These are phyloP conservation scores for Tolypocladium tropicale DNA, from an alignment of 2,329 filamentous ascomycete genomes.

Conservation along the genomic window DNA sequence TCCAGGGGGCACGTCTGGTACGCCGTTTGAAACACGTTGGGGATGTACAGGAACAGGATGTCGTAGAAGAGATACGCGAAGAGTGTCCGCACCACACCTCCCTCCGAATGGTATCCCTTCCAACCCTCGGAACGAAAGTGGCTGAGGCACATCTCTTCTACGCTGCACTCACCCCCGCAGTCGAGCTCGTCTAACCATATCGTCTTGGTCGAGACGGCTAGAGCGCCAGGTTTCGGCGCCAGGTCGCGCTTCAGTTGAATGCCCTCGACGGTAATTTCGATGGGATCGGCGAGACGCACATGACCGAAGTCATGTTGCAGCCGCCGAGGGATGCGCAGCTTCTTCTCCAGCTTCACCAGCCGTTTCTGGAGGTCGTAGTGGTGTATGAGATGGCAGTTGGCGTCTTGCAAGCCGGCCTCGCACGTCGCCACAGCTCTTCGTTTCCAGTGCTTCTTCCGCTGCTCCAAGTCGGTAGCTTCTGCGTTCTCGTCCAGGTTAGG, in stretches of 20 bases:
- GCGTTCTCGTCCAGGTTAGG: constrained; percentile 41
- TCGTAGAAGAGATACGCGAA: constrained; percentile 90
- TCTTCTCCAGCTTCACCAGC: constrained; percentile 80
- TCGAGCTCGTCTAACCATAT: constrained; percentile 76
- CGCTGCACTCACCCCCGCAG: constrained; percentile 63
- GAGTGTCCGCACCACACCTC: constrained; percentile 82
- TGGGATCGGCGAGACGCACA: constrained; percentile 64
- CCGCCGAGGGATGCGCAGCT: constrained; percentile 70
- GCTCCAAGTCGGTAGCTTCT: constrained; percentile 25
- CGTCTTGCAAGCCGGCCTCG: constrained; percentile 77
- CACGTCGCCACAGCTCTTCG: constrained; percentile 68
- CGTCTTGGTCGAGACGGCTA: constrained; percentile 55
- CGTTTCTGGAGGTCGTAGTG: constrained; percentile 94
- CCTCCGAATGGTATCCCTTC: constrained; percentile 92
- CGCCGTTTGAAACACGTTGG: constrained; percentile 92
- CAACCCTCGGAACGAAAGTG: constrained; percentile 75
- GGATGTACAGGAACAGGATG: constrained; percentile 82
- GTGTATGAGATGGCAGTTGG: constrained; percentile 81
- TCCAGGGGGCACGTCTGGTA: constrained; percentile 93
- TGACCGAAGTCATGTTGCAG: constrained; percentile 91
- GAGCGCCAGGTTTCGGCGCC: constrained; percentile 25
- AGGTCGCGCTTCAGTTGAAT: constrained; percentile 61
- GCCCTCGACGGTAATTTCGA: constrained; percentile 66
- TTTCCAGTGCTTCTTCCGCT: constrained; percentile 76
- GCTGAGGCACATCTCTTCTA: constrained; percentile 89